Conservation (phyloP, 2,329 filamentous ascomycete species). For the Cordyceps tenuipes region DNA sequence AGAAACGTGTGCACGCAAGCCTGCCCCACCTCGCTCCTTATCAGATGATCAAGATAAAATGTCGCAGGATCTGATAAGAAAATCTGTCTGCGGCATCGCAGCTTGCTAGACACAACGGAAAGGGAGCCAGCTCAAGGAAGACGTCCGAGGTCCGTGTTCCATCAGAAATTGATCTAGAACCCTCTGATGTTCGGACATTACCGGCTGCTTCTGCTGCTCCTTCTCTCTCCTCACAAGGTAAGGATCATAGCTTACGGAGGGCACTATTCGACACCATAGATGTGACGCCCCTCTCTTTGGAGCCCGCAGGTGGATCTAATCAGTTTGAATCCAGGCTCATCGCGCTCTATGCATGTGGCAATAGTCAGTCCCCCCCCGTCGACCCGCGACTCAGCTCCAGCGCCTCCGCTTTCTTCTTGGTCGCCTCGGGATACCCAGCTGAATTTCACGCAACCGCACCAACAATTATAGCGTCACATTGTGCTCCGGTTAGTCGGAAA, state of each 20-base stretch:
- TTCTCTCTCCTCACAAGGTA: neutral
- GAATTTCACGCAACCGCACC: conserved; percentile 3
- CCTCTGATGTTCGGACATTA: neutral
- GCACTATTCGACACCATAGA: neutral
- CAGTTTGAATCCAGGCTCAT: neutral
- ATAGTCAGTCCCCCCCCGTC: neutral
- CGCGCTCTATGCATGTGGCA: neutral
- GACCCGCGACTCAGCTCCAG: conserved; percentile 1
- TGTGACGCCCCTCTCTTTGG: neutral
- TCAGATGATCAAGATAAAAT: conserved; percentile 15
- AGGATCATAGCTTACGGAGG: neutral
- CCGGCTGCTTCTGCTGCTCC: neutral
- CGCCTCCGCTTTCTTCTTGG: neutral
- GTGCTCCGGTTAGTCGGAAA: neutral
- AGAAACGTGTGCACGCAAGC: neutral
- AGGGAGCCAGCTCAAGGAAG: neutral
- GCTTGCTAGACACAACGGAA: neutral
- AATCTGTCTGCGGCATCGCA: neutral
- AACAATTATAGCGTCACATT: neutral
- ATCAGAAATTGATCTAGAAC: too few relatives aligned
- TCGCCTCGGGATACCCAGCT: neutral
- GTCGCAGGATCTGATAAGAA: conserved; percentile 12
- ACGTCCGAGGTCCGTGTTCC: too few relatives aligned
- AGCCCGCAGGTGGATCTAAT: neutral
- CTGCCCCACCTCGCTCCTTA: conserved; percentile 5